A percentile compares a stretch with the other conserved stretches of the same genome.
These are phyloP conservation scores for Blakeslea trispora DNA, from an alignment of 371 early-diverging fungal species.

Conservation along the genomic window DNA sequence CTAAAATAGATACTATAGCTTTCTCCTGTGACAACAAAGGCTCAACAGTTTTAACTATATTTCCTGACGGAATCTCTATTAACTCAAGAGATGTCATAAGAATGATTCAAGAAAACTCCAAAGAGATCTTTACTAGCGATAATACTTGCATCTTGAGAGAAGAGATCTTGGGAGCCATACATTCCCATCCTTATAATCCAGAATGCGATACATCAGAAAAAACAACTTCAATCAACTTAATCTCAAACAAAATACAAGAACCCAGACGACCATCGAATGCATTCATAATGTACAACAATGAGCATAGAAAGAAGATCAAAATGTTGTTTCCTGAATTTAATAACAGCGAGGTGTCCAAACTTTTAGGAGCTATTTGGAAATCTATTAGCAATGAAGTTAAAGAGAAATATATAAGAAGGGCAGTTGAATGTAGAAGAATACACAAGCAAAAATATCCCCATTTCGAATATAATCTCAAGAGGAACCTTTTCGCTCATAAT, in stretches of 20 bases:
- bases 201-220: conserved; percentile 60
- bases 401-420: conserved; percentile 11
- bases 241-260: background rate
- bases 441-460: conserved; percentile 16
- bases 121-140: background rate
- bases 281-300: conserved; percentile 17
- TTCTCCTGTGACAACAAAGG: conserved; percentile 3
- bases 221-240: background rate
- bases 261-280: conserved; percentile 21
- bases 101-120: conserved; percentile 13
- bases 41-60: conserved; percentile 5
- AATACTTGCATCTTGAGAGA: conserved; percentile 3
- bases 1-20: background rate
- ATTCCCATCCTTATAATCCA: conserved; percentile 77
- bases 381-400: conserved; percentile 2
- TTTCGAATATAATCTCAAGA: conserved; percentile 15
- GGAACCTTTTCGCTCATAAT: background rate
- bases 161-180: conserved; percentile 13
- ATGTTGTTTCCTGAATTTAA: conserved; percentile 14
- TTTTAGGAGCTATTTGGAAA: conserved; percentile 24
- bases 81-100: conserved; percentile 6
- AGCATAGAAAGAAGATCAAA: conserved; percentile 9
- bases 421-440: conserved; percentile 9
- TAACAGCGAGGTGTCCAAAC: conserved; percentile 17
- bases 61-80: conserved; percentile 4